These are phyloP conservation scores for Mycena amicta DNA, from an alignment of 768 basidiomycete species.

Conservation along the genomic window DNA sequence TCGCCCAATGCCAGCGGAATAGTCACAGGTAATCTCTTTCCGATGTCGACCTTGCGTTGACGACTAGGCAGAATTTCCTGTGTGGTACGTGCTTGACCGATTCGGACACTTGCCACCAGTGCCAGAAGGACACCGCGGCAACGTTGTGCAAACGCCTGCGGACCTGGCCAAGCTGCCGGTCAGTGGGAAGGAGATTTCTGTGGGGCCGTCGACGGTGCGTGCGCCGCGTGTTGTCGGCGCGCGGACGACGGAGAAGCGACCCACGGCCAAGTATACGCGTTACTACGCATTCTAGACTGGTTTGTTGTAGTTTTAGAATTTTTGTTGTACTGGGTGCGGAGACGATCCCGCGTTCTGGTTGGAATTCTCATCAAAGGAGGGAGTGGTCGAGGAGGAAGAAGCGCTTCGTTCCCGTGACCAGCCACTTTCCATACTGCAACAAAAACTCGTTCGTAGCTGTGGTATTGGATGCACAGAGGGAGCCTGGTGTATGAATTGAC, in stretches of 20 bases:
- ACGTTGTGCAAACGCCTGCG: not conserved
- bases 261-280: constrained; percentile 12
- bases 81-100: constrained; percentile 14
- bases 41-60: not conserved
- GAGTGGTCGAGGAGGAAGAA: too few relatives aligned
- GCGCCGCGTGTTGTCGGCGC: constrained; percentile 1
- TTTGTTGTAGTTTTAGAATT: not conserved
- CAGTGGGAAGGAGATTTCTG: constrained; percentile 3
- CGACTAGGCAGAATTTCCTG: constrained; percentile 1
- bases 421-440: too few relatives aligned
- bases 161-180: constrained; percentile 8
- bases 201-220: constrained; percentile 6
- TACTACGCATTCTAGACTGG: not conserved
- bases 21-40: not conserved
- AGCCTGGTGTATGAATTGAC: too few relatives aligned
- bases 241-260: constrained; percentile 6
- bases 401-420: too few relatives aligned
- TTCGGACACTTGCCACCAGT: constrained; percentile 7
- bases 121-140: not conserved
- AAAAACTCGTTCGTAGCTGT: too few relatives aligned
- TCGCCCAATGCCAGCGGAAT: constrained; percentile 10
- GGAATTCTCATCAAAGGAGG: too few relatives aligned
- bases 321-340: too few relatives aligned
- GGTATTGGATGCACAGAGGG: too few relatives aligned
- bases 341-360: too few relatives aligned